Evolutionary conservation across 495 filamentous ascomycete species (phyloP).

Genomic region (Sordaria brevicollis): DNA sequence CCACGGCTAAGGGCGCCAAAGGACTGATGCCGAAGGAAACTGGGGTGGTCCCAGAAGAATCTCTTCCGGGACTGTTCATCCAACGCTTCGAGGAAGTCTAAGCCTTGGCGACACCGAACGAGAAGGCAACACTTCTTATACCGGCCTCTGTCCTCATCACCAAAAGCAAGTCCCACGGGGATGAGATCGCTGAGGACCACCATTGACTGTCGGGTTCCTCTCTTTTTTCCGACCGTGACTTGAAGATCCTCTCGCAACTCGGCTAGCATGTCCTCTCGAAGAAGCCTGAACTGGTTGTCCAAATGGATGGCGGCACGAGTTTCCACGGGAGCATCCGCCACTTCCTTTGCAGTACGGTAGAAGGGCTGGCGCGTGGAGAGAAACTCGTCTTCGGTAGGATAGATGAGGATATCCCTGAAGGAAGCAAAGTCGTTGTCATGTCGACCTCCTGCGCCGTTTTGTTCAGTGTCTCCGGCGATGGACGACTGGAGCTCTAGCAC

Average conservation of each 20-base stretch:
- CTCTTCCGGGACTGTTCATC: slow-evolving; percentile 30
- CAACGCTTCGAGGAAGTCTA: slow-evolving; percentile 30
- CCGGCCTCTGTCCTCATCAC: slow-evolving; percentile 9
- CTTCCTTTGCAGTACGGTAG: slow-evolving; percentile 38
- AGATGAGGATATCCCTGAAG: slow-evolving; percentile 51
- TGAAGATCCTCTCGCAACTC: slow-evolving; percentile 54
- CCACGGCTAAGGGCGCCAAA: slow-evolving; percentile 49
- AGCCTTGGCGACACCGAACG: slow-evolving; percentile 32
- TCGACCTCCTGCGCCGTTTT: slow-evolving; percentile 50
- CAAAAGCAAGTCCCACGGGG: slow-evolving; percentile 17
- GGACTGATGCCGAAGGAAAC: slow-evolving; percentile 47
- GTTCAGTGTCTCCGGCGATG: neutral
- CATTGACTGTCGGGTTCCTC: slow-evolving; percentile 18
- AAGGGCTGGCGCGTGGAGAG: slow-evolving; percentile 46
- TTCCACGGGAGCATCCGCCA: slow-evolving; percentile 21
- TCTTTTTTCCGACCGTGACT: slow-evolving; percentile 30
- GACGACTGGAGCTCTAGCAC: slow-evolving; percentile 5
- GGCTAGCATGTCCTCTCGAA: slow-evolving; percentile 64
- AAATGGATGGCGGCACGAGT: slow-evolving; percentile 43
- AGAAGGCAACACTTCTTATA: slow-evolving; percentile 33
- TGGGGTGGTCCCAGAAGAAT: slow-evolving; percentile 36
- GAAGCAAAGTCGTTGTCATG: slow-evolving; percentile 69
- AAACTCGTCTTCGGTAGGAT: slow-evolving; percentile 64
- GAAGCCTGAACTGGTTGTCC: slow-evolving; percentile 71
- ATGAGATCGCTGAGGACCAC: slow-evolving; percentile 15